Percentiles rank a stretch among this genome's conserved stretches.
phyloP scores from a whole-genome alignment of 306 rosid species.

The Vigna trinervia region DNA sequence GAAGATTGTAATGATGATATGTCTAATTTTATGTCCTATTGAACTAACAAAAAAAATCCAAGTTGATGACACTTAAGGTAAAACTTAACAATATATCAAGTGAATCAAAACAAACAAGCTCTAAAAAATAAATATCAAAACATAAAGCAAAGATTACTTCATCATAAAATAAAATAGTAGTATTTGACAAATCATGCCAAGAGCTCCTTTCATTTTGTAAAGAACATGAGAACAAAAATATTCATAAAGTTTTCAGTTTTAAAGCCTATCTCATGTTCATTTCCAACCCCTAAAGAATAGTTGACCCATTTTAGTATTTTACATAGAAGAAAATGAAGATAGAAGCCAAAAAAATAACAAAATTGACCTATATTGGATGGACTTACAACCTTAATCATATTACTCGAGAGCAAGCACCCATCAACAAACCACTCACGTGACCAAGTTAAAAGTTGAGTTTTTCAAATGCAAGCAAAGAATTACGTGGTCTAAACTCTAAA shows the following conservation, averaged over 20 bases:
- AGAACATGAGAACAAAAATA: slow-evolving; percentile 19
- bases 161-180: slow-evolving; percentile 58
- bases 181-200: slow-evolving; percentile 65
- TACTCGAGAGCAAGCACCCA: slow-evolving; percentile 95
- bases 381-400: slow-evolving; percentile 68
- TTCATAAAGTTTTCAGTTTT: slow-evolving; percentile 39
- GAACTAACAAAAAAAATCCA: slow-evolving; percentile 31
- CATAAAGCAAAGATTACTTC: slow-evolving; percentile 57
- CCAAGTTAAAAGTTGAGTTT: slow-evolving; percentile 36
- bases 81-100: slow-evolving; percentile 26
- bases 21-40: slow-evolving; percentile 12
- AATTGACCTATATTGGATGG: slow-evolving; percentile 65
- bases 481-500: slow-evolving; percentile 25
- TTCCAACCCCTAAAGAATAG: slow-evolving; percentile 21
- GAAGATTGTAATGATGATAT: slow-evolving; percentile 41
- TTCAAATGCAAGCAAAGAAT: slow-evolving; percentile 41
- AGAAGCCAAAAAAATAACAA: neutral
- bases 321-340: slow-evolving; percentile 15
- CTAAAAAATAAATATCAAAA: slow-evolving; percentile 25
- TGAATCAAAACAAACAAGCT: slow-evolving; percentile 20
- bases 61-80: slow-evolving; percentile 16
- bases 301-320: neutral
- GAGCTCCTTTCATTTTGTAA: slow-evolving; percentile 64
- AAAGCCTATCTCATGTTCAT: slow-evolving; percentile 10
- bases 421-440: slow-evolving; percentile 51